Evolutionary conservation across 768 basidiomycete species (phyloP), one percentile per base, ranked within the genome.

Genomic region (Gymnopilus dilepis): DNA sequence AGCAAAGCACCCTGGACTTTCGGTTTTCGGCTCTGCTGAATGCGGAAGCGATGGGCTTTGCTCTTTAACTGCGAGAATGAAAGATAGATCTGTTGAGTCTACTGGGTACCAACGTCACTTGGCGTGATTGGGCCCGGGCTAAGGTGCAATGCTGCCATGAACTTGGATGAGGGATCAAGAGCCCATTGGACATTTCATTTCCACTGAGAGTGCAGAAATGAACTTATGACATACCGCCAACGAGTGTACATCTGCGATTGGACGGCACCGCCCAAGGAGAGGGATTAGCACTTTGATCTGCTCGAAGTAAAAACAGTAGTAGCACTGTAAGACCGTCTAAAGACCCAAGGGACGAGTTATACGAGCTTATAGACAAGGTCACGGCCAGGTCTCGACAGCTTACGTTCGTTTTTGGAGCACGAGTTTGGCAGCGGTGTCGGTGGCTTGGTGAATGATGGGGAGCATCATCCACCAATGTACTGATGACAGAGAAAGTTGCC

Each of bases 41-140:
- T 56, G 60, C 60, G 60, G 60, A 57, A 56, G 60, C 54, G 60
- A 47, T 61, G 60, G 60, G 40, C 45, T 50, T 61, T 42, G 60
- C 60, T 28, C 53, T 56, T 51, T 45, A 31, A 43, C 52, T 43
- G 30, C 26, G 26, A 43, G 45, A 58, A 59, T 59, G 51, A 50
- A 59, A 53, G 58, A 51, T 51, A 47, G 21, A 50, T 37, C 45
- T 26, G 19, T 34, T 37, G 47, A 59, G 24, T 33, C 24, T 59
- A 26, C 34, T 51, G 38, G 40, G 26, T n/a, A 42, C 34, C 58
- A 41, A 41, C 48, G 50, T 51, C 58, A 59, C 48, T 53, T 52
- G 58, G 53, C 57, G 37, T 54, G 52, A 38, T 54, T 26, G 24
- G 22, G 22, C n/a, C n/a, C n/a, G 34, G 38, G 55, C 41, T 31